Base-by-base conservation (phyloP, 345 rosid genomes). In the Acer saccharum region DNA sequence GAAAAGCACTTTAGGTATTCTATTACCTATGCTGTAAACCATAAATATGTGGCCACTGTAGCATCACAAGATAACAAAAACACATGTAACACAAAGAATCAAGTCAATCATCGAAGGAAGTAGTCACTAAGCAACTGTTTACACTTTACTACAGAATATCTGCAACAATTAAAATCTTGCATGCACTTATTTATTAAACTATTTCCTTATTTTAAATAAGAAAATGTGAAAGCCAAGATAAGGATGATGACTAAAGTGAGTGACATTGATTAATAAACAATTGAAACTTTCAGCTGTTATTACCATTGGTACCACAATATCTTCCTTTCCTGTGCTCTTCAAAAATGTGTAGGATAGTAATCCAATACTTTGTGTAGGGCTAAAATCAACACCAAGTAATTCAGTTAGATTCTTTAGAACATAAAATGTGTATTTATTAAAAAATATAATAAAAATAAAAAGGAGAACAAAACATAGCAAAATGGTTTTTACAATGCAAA, bases 261-360 rank as follows among this genome's bases (percentile, higher is more conserved):
- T 64, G 54, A 66, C 10, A 20, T 35, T 8, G 9, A 32, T 17
- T 25, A 32, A 67, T 66, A 14, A 12, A 67, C 11, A 76, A 21
- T 25, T 25, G 50, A 67, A 54, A 39, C 35, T 35, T 75, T 23
- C 62, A 68, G 64, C 65, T 69, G 50, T 43, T 57, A 81, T 89
- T 91, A 95, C 99, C 98, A 95, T 93, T 54, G 99, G 99, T 29
- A 95, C 99, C 61, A 95, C 89, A 46, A 93, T 92, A 84, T 95
- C 98, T 82, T 93, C 97, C 84, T 91, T 92, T 65, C 97, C 95
- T 0, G 99, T 95, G 86, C 91, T 89, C 88, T 92, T 93, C 84
- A 95, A 85, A 86, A 92, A 95, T 14, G 96, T 93, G 83, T 95
- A 95, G 13, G 98, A 93, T 67, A 95, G 86, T 85, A 95, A 77